Evolutionary conservation across 2,329 filamentous ascomycete genomes (phyloP).

Genomic region (Alternaria panax): DNA sequence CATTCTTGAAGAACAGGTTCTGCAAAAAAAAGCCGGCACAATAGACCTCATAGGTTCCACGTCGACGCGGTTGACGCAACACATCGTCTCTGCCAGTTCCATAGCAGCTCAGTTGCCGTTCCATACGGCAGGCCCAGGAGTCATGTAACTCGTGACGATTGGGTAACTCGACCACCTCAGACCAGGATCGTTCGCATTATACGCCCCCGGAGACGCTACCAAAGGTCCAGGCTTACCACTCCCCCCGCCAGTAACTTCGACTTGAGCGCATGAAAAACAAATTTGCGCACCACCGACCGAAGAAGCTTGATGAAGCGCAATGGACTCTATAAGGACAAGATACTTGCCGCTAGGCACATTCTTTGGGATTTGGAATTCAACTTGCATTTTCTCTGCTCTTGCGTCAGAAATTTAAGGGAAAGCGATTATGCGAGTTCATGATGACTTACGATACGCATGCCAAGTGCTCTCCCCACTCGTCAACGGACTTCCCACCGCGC

Average conservation of each 20-base stretch:
- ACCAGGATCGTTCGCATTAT: slow-evolving; percentile 40
- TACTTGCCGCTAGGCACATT: slow-evolving; percentile 54
- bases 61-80: neutral
- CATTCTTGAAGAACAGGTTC: neutral
- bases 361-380: slow-evolving; percentile 48
- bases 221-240: slow-evolving; percentile 48
- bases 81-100: neutral
- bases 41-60: neutral
- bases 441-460: slow-evolving; percentile 36
- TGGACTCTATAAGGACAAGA: slow-evolving; percentile 56
- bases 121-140: slow-evolving; percentile 39
- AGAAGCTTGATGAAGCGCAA: slow-evolving; percentile 53
- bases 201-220: slow-evolving; percentile 54
- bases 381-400: slow-evolving; percentile 30
- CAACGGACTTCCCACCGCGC: slow-evolving; percentile 33
- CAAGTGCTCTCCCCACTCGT: slow-evolving; percentile 34
- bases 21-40: neutral
- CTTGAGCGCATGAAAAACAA: slow-evolving; percentile 56
- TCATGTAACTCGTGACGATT: slow-evolving; percentile 36
- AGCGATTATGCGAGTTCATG: neutral
- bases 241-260: slow-evolving; percentile 52
- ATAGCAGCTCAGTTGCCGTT: slow-evolving; percentile 14
- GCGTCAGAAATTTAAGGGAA: neutral
- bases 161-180: slow-evolving; percentile 43
- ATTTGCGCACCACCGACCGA: slow-evolving; percentile 50